Base-by-base conservation (phyloP, 352 stramenopile genomes). In the Phytophthora rubi region DNA sequence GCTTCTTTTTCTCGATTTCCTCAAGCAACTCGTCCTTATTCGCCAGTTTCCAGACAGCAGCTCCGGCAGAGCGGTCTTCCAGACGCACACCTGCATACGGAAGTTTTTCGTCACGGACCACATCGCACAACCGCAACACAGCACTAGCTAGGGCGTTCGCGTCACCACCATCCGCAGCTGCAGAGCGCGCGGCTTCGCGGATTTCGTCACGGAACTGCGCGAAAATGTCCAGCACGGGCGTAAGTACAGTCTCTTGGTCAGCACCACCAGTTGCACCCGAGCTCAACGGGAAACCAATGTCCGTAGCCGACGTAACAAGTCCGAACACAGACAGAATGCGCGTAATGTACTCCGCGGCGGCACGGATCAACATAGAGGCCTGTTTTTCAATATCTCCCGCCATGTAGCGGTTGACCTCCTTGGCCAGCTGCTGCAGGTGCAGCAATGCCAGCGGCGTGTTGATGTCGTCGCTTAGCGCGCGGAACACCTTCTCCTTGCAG, bases 181-280 rank as follows among this genome's bases (percentile, higher is more conserved):
- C 83, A 49, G 77, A 80, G 57, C 91, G 86, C 18, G 86, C 87
- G 2, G 85, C 81, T 42, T 92, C 78, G 21, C 88, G 87, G 58
- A 97, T 91, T 51, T 92, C 74, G 53, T 94, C 83, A 58, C 93
- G 90, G 79, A 98, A 98, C 58, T 92, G 75, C 16, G 84, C 86
- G 53, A 98, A 90, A 58, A 94, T 95, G 64, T 98, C 90, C n/a
- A 98, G 70, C 26, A 98, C 79, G 1, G 93, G 93, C 33, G 84
- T 82, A 13, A 98, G 68, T 15, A 97, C 77, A 53, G 76, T 88
- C 74, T 97, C 91, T 60, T 97, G 83, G 62, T 93, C 78, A 5
- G 69, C 81, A 35, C 56, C 73, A 26, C 70, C 81, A 45, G 80
- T 75, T 1, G 79, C 71, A 21, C 62, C 75, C 2, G 73, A 81